Percentiles rank a stretch among this genome's conserved stretches.
Conservation (phyloP, 2,329 filamentous ascomycete genomes). For the Aureobasidium sp. region DNA sequence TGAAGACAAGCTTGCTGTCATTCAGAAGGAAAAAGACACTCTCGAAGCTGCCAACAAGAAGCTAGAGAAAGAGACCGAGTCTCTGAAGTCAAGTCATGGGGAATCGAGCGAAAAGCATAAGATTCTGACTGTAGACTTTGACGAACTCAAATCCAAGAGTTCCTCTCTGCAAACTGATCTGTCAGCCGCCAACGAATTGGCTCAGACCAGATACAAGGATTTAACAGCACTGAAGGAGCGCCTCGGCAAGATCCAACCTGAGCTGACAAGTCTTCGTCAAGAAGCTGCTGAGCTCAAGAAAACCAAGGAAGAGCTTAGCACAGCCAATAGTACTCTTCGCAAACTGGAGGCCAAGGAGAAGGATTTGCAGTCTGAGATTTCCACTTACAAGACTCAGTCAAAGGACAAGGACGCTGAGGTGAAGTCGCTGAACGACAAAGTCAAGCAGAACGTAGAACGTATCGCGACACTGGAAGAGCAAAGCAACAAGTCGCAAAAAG, state of each 20-base stretch:
- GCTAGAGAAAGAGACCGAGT: conserved; percentile 62
- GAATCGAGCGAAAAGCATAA: conserved; percentile 43
- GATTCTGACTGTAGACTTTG: conserved; percentile 54
- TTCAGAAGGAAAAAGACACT: conserved; percentile 52
- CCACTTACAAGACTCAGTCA: conserved; percentile 58
- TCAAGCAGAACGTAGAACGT: conserved; percentile 63
- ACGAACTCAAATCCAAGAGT: conserved; percentile 63
- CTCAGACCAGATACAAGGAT: conserved; percentile 81
- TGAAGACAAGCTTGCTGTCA: conserved; percentile 28
- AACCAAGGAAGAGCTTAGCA: conserved; percentile 64
- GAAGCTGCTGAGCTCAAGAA: conserved; percentile 68
- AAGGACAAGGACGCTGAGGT: conserved; percentile 71
- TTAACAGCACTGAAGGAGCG: conserved; percentile 70
- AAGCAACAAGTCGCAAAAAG: conserved; percentile 62
- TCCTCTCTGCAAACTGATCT: conserved; percentile 71
- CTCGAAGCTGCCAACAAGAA: conserved; percentile 56
- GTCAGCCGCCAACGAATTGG: conserved; percentile 75
- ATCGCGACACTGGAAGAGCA: conserved; percentile 71
- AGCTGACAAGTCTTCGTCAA: conserved; percentile 67
- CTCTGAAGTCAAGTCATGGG: conserved; percentile 41
- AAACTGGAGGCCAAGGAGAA: conserved; percentile 75
- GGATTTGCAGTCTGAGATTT: conserved; percentile 67
- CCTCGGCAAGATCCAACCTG: conserved; percentile 76
- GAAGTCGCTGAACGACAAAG: conserved; percentile 66
- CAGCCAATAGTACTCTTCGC: conserved; percentile 55